Evolutionary conservation across 2,329 filamentous ascomycete species (phyloP).

Genomic region (Diaporthe amygdali): DNA sequence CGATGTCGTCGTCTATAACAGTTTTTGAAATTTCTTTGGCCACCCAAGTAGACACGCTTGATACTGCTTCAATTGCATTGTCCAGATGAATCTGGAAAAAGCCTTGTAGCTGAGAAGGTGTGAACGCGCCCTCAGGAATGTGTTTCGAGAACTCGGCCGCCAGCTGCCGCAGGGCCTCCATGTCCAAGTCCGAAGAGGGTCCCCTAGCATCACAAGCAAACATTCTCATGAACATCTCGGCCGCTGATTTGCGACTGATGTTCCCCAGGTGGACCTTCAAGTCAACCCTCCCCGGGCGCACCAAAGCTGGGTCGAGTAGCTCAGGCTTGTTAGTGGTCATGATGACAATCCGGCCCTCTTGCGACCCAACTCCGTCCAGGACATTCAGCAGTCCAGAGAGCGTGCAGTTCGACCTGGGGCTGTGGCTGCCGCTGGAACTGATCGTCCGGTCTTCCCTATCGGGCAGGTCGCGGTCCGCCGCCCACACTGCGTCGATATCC

Average conservation of each 20-base stretch:
- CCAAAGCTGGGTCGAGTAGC: slow-evolving; percentile 64
- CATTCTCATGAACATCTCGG: slow-evolving; percentile 43
- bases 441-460: slow-evolving; percentile 21
- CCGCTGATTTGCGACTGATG: slow-evolving; percentile 39
- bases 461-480: slow-evolving; percentile 16
- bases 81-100: slow-evolving; percentile 41
- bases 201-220: slow-evolving; percentile 33
- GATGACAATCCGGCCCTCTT: slow-evolving; percentile 70
- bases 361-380: slow-evolving; percentile 70
- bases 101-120: slow-evolving; percentile 41
- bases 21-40: slow-evolving; percentile 9
- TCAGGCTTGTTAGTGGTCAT: slow-evolving; percentile 75
- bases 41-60: slow-evolving; percentile 21
- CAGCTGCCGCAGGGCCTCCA: slow-evolving; percentile 25
- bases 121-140: slow-evolving; percentile 39
- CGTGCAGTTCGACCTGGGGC: slow-evolving; percentile 33
- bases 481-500: slow-evolving; percentile 53
- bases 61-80: slow-evolving; percentile 35
- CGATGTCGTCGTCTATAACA: slow-evolving; percentile 20
- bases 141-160: slow-evolving; percentile 36
- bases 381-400: slow-evolving; percentile 71
- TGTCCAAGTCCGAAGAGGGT: slow-evolving; percentile 30
- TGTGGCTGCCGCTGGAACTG: slow-evolving; percentile 20
- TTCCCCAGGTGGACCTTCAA: slow-evolving; percentile 60
- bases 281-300: slow-evolving; percentile 68